Evolutionary conservation across 805 yeast species (phyloP).

Genomic region (Metschnikowia lachancei): DNA sequence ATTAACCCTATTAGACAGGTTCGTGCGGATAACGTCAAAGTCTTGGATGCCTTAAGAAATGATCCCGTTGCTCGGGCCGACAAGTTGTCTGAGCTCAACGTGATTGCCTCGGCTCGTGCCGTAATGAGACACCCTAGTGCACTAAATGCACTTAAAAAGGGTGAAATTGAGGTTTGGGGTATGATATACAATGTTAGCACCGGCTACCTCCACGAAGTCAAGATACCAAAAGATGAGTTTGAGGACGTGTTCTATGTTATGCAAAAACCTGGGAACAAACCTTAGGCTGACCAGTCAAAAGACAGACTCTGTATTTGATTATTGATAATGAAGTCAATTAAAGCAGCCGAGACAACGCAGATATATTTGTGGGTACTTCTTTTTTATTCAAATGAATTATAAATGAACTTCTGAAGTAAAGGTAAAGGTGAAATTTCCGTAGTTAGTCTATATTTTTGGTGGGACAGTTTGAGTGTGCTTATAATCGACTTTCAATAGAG

Average conservation of each 20-base stretch:
- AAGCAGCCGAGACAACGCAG: too few relatives aligned
- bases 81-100: slow-evolving; percentile 24
- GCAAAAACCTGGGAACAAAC: too few relatives aligned
- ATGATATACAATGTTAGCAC: slow-evolving; percentile 22
- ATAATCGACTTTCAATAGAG: too few relatives aligned
- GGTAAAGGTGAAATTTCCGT: too few relatives aligned
- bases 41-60: slow-evolving; percentile 16
- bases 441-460: too few relatives aligned
- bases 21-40: slow-evolving; percentile 20
- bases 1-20: slow-evolving; percentile 23
- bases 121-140: slow-evolving; percentile 23
- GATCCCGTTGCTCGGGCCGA: slow-evolving; percentile 20
- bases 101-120: slow-evolving; percentile 19
- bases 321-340: too few relatives aligned
- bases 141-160: slow-evolving; percentile 21
- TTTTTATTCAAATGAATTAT: too few relatives aligned
- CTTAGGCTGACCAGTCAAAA: too few relatives aligned
- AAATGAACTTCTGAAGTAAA: too few relatives aligned
- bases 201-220: slow-evolving; percentile 22
- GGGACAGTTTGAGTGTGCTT: too few relatives aligned
- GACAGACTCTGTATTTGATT: too few relatives aligned
- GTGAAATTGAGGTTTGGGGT: slow-evolving; percentile 24
- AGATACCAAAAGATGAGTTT: slow-evolving; percentile 40
- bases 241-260: slow-evolving; percentile 43
- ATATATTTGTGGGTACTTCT: too few relatives aligned